phyloP scores from a whole-genome alignment of 148 eudicot genomes.

The Chenopodium berlandieri region DNA sequence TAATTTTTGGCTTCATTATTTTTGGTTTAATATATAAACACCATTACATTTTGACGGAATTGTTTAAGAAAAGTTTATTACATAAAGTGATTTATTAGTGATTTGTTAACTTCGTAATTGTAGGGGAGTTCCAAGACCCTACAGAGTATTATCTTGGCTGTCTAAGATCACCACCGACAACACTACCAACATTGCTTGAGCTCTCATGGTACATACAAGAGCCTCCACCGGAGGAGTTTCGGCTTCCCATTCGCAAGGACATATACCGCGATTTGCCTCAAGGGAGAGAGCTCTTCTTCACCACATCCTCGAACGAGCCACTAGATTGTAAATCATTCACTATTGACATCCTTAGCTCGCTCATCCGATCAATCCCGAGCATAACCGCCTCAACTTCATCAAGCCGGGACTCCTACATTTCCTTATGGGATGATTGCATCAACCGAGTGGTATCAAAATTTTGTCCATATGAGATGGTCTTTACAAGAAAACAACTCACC shows the following conservation, averaged over 20 bases:
- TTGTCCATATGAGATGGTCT: conserved; percentile 46
- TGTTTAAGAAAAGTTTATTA: too few species aligned
- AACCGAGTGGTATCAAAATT: conserved; percentile 67
- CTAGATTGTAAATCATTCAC: conserved; percentile 54
- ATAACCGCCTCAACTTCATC: conserved; percentile 38
- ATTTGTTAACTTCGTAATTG: background rate
- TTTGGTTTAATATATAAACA: too few species aligned
- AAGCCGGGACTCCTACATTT: conserved; percentile 60
- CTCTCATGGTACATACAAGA: conserved; percentile 81
- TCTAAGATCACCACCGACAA: conserved; percentile 44
- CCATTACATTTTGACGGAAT: too few species aligned
- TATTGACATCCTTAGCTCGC: conserved; percentile 57
- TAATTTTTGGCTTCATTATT: too few species aligned
- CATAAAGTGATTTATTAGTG: too few species aligned
- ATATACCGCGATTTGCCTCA: conserved; percentile 67
- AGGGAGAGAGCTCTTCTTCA: conserved; percentile 67
- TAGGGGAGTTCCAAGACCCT: conserved; percentile 73
- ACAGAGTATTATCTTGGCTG: conserved; percentile 65
- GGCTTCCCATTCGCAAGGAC: conserved; percentile 60
- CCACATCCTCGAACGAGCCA: conserved; percentile 42
- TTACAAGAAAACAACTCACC: conserved; percentile 47
- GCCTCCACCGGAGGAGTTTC: conserved; percentile 66
- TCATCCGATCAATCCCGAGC: conserved; percentile 47
- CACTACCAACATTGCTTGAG: conserved; percentile 62
- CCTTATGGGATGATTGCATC: conserved; percentile 83